Evolutionary conservation across 768 basidiomycete genomes (phyloP), one percentile per base, ranked within the genome.

Genomic region (Mycena galericulata): DNA sequence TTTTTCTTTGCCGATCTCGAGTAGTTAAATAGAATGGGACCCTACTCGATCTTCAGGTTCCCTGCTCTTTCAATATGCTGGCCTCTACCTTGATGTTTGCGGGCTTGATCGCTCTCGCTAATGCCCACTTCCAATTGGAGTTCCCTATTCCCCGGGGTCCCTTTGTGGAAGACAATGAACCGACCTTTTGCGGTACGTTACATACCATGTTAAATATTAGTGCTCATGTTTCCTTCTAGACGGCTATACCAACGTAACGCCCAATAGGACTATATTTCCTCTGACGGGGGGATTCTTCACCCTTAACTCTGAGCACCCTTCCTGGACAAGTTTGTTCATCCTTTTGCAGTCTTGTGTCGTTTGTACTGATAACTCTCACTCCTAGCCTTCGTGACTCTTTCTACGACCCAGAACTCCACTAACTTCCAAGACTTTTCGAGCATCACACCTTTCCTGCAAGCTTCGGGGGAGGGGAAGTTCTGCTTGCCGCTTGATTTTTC

Each of bases 71-170:
- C 26, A 50, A 61, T 20, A 85, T 86, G 84, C 76, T 65, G 65
- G 69, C 81, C 72, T 26, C 80, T 30, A 66, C 83, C 50, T 43
- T 79, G 63, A 36, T 86, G 63, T 62, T 88, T 29, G 74, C 79
- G 40, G 72, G 77, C 38, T 76, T 87, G 26, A 78, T 81, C 17
- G 74, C 84, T 36, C 76, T 80, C 45, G 89, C 82, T 32, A 82
- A 80, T 53, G 94, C 93, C 10, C 95, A 97, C 78, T 96, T 96
- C 80, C 90, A 92, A 71, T 83, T 96, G 46, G 86, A 90, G 73
- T 95, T 88, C 77, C 95, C 95, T 20, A 71, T 82, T 1, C 90
- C 93, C 14, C 85, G 95, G 51, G 95, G 95, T 2, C 75, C 72
- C 0, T 96, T 96, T 76, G 84, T 84, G 60, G 85, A 90, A 62